Percentiles rank a stretch among this genome's conserved stretches.
Conservation (phyloP, 179 eudicot genomes). For the Beta lomatogona region DNA sequence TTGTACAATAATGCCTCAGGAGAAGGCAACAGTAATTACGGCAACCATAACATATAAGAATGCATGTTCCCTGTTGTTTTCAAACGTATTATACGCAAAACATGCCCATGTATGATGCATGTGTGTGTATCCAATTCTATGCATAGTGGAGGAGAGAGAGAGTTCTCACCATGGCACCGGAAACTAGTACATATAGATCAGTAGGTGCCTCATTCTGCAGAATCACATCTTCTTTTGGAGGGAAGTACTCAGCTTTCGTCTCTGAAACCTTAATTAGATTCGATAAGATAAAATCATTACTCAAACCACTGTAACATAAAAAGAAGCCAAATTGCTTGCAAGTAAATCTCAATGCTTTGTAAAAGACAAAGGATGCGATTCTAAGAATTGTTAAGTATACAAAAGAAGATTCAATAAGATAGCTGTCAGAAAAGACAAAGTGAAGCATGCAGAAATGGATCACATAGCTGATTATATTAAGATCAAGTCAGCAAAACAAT, state of each 20-base stretch:
- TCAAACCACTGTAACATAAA: background rate
- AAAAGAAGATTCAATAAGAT: too few relatives aligned
- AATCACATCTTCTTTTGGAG: conserved; percentile 80
- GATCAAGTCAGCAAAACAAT: too few relatives aligned
- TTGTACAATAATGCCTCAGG: background rate
- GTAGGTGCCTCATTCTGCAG: conserved; percentile 85
- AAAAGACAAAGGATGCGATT: background rate
- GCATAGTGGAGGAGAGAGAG: background rate
- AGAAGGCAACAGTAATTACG: background rate
- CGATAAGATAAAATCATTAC: conserved; percentile 2
- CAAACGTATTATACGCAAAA: too few relatives aligned
- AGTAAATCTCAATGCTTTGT: background rate
- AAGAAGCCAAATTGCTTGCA: background rate
- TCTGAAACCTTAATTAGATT: conserved; percentile 54
- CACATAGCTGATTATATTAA: too few relatives aligned
- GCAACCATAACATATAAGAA: too few relatives aligned
- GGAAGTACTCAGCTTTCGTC: conserved; percentile 84
- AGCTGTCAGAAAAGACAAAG: too few relatives aligned
- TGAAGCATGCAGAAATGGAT: too few relatives aligned
- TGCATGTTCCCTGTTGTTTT: background rate
- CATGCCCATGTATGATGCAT: background rate
- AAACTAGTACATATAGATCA: conserved; percentile 66
- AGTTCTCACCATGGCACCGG: conserved; percentile 68
- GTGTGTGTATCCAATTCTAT: background rate
- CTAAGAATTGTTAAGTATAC: too few relatives aligned